Evolutionary conservation across 2,329 filamentous ascomycete species (phyloP).

Genomic region (Coccinonectria pachysandricola): DNA sequence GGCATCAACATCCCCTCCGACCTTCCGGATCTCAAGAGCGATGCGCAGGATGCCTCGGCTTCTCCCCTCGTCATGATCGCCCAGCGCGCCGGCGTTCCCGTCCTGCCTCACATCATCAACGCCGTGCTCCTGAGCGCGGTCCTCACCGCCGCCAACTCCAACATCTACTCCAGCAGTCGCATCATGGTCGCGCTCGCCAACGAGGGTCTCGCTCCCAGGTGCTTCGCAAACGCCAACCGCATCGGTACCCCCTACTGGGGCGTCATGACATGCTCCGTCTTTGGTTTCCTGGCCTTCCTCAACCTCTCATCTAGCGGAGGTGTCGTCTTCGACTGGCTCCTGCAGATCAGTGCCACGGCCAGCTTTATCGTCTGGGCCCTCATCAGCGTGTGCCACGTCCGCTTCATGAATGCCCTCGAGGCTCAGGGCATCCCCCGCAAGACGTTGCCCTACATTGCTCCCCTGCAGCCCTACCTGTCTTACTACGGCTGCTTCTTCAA

Average conservation of each 20-base stretch:
- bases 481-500: conserved; percentile 59
- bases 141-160: conserved; percentile 67
- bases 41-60: conserved; percentile 47
- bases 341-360: conserved; percentile 59
- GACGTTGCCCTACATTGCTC: conserved; percentile 49
- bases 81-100: conserved; percentile 50
- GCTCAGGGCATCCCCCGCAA: conserved; percentile 47
- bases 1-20: conserved; percentile 59
- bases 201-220: conserved; percentile 50
- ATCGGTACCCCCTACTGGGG: conserved; percentile 53
- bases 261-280: conserved; percentile 41
- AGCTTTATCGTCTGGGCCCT: conserved; percentile 63
- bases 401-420: conserved; percentile 51
- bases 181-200: conserved; percentile 57
- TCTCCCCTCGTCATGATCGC: conserved; percentile 56
- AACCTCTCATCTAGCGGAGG: conserved; percentile 50
- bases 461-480: conserved; percentile 53
- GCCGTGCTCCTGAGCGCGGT: conserved; percentile 69
- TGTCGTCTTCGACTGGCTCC: conserved; percentile 60
- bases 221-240: conserved; percentile 49
- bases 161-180: conserved; percentile 62
- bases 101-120: conserved; percentile 63
- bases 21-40: conserved; percentile 41
- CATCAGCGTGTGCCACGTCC: conserved; percentile 54
- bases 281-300: conserved; percentile 57